phyloP scores from a whole-genome alignment of 108 stramenopile genomes.

The Cyclotella distinguenda region DNA sequence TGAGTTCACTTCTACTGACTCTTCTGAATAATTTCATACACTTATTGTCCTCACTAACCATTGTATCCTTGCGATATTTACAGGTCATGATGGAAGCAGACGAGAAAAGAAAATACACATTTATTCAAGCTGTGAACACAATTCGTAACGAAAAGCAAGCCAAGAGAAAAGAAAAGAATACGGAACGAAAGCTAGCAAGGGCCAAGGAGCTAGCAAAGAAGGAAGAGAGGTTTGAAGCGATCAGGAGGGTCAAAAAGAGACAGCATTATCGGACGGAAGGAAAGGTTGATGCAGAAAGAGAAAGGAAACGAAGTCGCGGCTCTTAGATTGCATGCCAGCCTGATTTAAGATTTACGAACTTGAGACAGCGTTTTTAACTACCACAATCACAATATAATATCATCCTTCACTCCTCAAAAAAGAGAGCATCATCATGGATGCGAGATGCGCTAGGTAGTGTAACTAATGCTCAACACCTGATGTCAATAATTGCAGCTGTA shows the following conservation, averaged over 20 bases:
- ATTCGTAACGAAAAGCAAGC: conserved; percentile 85
- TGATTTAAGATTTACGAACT: too few relatives aligned
- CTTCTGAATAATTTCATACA: background rate
- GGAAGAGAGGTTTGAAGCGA: conserved; percentile 62
- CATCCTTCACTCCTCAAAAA: too few relatives aligned
- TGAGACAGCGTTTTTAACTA: too few relatives aligned
- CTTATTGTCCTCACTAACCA: conserved; percentile 8
- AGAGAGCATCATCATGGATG: too few relatives aligned
- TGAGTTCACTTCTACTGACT: conserved; percentile 7
- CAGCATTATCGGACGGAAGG: conserved; percentile 80
- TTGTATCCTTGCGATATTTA: background rate
- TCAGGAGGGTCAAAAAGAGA: conserved; percentile 72
- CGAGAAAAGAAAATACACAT: conserved; percentile 78
- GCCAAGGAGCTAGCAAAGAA: conserved; percentile 68
- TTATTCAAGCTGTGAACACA: conserved; percentile 81
- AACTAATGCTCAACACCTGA: too few relatives aligned
- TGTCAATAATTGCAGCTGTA: too few relatives aligned
- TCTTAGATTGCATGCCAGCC: too few relatives aligned
- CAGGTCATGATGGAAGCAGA: conserved; percentile 73
- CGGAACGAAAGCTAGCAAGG: conserved; percentile 51
- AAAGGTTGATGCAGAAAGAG: conserved; percentile 67
- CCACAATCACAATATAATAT: too few relatives aligned
- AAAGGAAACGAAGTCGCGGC: conserved; percentile 54
- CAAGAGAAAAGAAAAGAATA: conserved; percentile 70
- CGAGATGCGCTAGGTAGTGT: too few relatives aligned